These are phyloP conservation scores for Laguncularia racemosa DNA, from an alignment of 345 rosid genomes.

Conservation along the genomic window DNA sequence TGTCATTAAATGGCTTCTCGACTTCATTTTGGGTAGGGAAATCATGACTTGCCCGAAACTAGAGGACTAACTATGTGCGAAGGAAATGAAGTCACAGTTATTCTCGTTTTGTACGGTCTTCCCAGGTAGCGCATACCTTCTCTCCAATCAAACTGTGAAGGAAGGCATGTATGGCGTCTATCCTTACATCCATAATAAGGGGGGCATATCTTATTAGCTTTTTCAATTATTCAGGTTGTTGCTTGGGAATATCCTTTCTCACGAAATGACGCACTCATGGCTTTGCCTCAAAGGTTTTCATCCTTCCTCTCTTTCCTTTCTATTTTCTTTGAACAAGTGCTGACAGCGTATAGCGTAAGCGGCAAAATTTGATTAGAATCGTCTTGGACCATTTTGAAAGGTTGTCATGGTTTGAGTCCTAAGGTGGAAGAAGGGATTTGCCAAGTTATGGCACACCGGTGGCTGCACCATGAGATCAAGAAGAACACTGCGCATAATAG, in stretches of 20 bases:
- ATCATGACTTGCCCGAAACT: slow-evolving; percentile 88
- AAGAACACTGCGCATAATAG: slow-evolving; percentile 21
- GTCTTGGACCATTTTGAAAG: slow-evolving; percentile 21
- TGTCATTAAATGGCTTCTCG: background rate
- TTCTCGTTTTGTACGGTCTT: slow-evolving; percentile 78
- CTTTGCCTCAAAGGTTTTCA: slow-evolving; percentile 79
- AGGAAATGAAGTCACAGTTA: slow-evolving; percentile 93
- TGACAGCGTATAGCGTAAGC: too few species aligned
- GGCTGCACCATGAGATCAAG: slow-evolving; percentile 79
- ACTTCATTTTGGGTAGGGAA: slow-evolving; percentile 41
- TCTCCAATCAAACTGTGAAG: background rate
- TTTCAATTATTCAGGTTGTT: slow-evolving; percentile 47
- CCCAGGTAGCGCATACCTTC: slow-evolving; percentile 43
- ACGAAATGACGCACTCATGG: slow-evolving; percentile 99
- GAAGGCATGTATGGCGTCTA: too few species aligned
- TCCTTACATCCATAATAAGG: too few species aligned
- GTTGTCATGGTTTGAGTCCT: slow-evolving; percentile 65
- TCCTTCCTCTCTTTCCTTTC: too few species aligned
- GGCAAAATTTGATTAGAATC: background rate
- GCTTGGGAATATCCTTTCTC: slow-evolving; percentile 94
- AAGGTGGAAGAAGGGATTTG: slow-evolving; percentile 98
- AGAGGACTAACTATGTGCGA: slow-evolving; percentile 93
- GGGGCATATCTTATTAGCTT: background rate
- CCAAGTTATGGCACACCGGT: slow-evolving; percentile 90
- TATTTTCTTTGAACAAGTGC: too few species aligned